Evolutionary conservation across 345 rosid genomes (phyloP).

Genomic region (Ceriops tagal): DNA sequence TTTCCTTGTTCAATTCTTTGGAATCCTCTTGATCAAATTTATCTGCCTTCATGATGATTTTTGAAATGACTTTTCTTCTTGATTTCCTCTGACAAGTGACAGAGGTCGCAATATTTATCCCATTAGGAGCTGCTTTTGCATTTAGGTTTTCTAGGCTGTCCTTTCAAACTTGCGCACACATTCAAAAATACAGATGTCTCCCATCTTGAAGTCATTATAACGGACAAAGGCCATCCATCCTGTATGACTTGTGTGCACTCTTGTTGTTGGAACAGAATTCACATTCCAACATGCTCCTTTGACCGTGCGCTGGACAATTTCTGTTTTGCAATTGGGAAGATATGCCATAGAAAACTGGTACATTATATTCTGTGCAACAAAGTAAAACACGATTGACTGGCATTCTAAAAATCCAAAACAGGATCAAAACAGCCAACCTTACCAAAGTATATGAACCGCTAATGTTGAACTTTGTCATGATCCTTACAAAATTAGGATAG

Average conservation of each 20-base stretch:
- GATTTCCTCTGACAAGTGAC: constrained; percentile 31
- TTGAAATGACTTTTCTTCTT: constrained; percentile 34
- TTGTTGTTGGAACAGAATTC: constrained; percentile 63
- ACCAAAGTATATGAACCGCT: constrained; percentile 65
- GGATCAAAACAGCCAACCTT: constrained; percentile 14
- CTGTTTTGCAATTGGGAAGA: constrained; percentile 52
- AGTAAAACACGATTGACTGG: constrained; percentile 1
- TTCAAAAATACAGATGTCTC: constrained; percentile 57
- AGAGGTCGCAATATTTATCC: constrained; percentile 22
- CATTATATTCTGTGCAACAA: constrained; percentile 49
- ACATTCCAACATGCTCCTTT: constrained; percentile 55
- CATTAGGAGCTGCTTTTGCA: constrained; percentile 27
- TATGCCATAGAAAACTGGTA: constrained; percentile 56
- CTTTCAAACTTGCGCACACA: constrained; percentile 42
- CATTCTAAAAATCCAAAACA: not conserved
- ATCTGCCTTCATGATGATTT: constrained; percentile 29
- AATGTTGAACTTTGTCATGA: constrained; percentile 58
- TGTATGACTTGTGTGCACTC: constrained; percentile 62
- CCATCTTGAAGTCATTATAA: constrained; percentile 43
- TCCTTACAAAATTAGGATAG: constrained; percentile 57
- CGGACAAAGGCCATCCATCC: constrained; percentile 72
- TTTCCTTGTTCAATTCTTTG: constrained; percentile 13
- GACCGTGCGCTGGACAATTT: constrained; percentile 46
- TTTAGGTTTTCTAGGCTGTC: constrained; percentile 22
- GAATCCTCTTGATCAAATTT: constrained; percentile 27